phyloP scores from a whole-genome alignment of 1,139 yeast species.

The Hemisphaericaspora subhashii region DNA sequence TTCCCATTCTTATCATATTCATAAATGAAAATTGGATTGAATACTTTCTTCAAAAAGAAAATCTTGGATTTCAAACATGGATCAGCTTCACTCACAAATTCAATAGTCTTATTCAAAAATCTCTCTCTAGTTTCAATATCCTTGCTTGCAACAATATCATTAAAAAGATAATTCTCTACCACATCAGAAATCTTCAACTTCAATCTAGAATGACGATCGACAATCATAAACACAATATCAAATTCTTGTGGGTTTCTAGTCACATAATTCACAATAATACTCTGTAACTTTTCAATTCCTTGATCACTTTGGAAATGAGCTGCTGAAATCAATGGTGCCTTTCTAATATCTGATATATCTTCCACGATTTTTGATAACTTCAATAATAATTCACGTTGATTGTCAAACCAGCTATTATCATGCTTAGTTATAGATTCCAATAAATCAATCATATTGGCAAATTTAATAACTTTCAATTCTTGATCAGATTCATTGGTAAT shows the following conservation, averaged over 20 bases:
- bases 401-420: slow-evolving; percentile 63
- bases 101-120: slow-evolving; percentile 55
- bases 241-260: slow-evolving; percentile 28
- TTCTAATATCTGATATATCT: slow-evolving; percentile 42
- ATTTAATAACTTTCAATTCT: slow-evolving; percentile 59
- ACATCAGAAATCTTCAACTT: slow-evolving; percentile 47
- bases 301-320: slow-evolving; percentile 75
- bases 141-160: slow-evolving; percentile 51
- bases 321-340: slow-evolving; percentile 54
- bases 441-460: slow-evolving; percentile 71
- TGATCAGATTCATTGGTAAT: slow-evolving; percentile 47
- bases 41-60: slow-evolving; percentile 60
- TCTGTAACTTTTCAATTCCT: slow-evolving; percentile 63
- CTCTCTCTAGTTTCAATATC: slow-evolving; percentile 48
- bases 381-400: slow-evolving; percentile 51
- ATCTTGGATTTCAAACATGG: slow-evolving; percentile 56
- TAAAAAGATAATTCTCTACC: slow-evolving; percentile 59
- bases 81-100: slow-evolving; percentile 43
- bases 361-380: slow-evolving; percentile 47
- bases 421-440: slow-evolving; percentile 51
- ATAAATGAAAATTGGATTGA: slow-evolving; percentile 64
- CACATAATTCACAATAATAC: slow-evolving; percentile 51
- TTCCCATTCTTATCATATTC: slow-evolving; percentile 57
- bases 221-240: slow-evolving; percentile 45
- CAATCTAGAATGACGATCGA: slow-evolving; percentile 50